Percentiles rank a stretch among this genome's conserved stretches.
phyloP scores from a whole-genome alignment of 2,329 filamentous ascomycete genomes.

The Lanzia echinophila region DNA sequence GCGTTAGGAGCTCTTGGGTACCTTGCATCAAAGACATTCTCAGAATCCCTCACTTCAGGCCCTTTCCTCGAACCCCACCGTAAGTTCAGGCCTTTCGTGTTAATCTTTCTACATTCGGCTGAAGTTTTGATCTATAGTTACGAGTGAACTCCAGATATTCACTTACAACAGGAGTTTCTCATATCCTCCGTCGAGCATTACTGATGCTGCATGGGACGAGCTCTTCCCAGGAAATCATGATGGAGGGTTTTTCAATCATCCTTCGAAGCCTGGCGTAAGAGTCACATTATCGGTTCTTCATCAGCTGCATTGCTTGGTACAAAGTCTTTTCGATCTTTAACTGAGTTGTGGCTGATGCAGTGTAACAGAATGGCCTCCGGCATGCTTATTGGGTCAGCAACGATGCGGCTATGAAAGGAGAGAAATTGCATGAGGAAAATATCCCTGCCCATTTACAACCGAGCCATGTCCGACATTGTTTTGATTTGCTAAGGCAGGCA shows the following conservation, averaged over 20 bases:
- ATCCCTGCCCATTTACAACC: background rate
- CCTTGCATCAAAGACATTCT: too few relatives aligned
- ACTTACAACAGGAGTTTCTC: constrained; percentile 2
- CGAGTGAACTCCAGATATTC: background rate
- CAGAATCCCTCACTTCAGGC: too few relatives aligned
- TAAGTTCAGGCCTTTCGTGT: background rate
- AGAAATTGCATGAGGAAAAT: background rate
- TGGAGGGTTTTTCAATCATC: constrained; percentile 1
- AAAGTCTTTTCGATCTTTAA: background rate
- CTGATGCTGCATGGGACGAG: background rate
- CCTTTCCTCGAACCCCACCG: background rate
- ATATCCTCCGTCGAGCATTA: background rate
- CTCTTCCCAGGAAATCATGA: background rate
- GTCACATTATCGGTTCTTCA: constrained; percentile 1
- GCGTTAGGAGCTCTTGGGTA: too few relatives aligned
- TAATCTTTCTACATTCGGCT: too few relatives aligned
- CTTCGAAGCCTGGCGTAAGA: background rate
- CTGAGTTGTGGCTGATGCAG: background rate
- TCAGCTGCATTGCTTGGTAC: constrained; percentile 4
- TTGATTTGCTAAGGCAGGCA: constrained; percentile 15
- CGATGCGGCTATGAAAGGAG: background rate
- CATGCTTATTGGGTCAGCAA: background rate
- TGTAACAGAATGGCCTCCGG: background rate
- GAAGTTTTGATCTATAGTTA: too few relatives aligned
- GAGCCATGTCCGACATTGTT: constrained; percentile 9